Base-by-base conservation (phyloP, 2,329 filamentous ascomycete species). In the Didymosphaeria variabile region DNA sequence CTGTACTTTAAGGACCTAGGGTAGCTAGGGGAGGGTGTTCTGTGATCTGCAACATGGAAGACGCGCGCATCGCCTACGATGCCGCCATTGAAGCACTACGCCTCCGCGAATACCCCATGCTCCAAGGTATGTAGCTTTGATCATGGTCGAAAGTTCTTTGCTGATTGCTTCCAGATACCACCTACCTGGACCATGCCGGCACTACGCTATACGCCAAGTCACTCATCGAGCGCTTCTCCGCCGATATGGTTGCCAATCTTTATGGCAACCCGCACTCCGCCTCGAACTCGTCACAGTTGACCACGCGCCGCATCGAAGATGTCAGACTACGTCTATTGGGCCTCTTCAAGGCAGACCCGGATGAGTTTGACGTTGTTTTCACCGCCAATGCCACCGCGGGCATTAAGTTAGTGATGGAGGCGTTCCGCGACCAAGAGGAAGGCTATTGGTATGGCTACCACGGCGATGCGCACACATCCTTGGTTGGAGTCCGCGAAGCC, bases 111-210 rank as follows among this genome's bases (percentile, higher is more conserved):
- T 92, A 88, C 76, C 90, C 90, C 29, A 90, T 91, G 88, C 82
- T 92, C 46, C 81, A 86, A 79, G 88, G 90, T 90, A 73, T 59
- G 72, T 61, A 47, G 15, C n/a, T 52, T 7, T 13, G 19, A 17
- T 5, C 10, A 10, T 8, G 55, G n/a, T 13, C 1, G 13, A 13
- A 19, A 32, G 31, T 32, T 17, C 23, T 36, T 55, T 36, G 31
- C 58, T 71, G 57, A 69, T 50, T 62, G 36, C 40, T 23, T 31
- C 9, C n/a, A 94, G 92, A 86, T 55, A 88, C 87, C 10, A 84
- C 89, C 50, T 98, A 97, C 77, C 89, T 98, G 59, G 94, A 98
- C 71, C 94, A 98, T 90, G 93, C 93, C 0, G 94, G 93, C n/a
- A 92, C 92, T n/a, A 94, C 94, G 0, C 83, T 91, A 0, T 92